Evolutionary conservation across 768 basidiomycete genomes (phyloP).

Genomic region (Podaxis rugospora): DNA sequence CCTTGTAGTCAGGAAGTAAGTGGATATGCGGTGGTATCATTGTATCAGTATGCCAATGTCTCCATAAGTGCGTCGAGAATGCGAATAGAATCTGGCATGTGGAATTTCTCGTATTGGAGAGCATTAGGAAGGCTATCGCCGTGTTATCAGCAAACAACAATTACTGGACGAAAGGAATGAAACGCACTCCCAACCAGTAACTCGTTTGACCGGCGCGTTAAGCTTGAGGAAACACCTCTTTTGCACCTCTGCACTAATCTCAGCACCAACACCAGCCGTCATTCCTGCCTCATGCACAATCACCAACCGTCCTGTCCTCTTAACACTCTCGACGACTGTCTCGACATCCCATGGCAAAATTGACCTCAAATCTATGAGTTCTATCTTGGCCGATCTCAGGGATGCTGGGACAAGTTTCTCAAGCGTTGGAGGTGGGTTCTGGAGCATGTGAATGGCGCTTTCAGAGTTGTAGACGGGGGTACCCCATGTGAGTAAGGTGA

Average conservation of each 20-base stretch:
- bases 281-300: conserved; percentile 91
- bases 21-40: conserved; percentile 1
- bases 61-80: conserved; percentile 82
- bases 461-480: conserved; percentile 91
- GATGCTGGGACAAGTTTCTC: conserved; percentile 61
- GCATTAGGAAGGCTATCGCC: conserved; percentile 70
- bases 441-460: conserved; percentile 71
- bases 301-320: conserved; percentile 78
- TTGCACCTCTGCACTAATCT: conserved; percentile 90
- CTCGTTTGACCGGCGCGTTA: conserved; percentile 80
- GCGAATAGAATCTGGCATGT: conserved; percentile 83
- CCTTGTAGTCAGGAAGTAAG: not conserved
- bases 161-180: not conserved
- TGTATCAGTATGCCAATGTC: conserved; percentile 61
- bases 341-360: conserved; percentile 89
- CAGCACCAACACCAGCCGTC: conserved; percentile 84
- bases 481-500: conserved; percentile 93
- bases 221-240: conserved; percentile 85
- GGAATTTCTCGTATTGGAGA: conserved; percentile 88
- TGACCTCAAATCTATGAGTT: conserved; percentile 88
- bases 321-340: conserved; percentile 76
- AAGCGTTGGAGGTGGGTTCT: conserved; percentile 59
- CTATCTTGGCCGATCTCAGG: conserved; percentile 66
- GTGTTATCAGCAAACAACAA: not conserved
- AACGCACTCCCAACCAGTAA: conserved; percentile 94